Conservation (phyloP, 1,139 yeast genomes). For the Protomyces lactucae-debilis region DNA sequence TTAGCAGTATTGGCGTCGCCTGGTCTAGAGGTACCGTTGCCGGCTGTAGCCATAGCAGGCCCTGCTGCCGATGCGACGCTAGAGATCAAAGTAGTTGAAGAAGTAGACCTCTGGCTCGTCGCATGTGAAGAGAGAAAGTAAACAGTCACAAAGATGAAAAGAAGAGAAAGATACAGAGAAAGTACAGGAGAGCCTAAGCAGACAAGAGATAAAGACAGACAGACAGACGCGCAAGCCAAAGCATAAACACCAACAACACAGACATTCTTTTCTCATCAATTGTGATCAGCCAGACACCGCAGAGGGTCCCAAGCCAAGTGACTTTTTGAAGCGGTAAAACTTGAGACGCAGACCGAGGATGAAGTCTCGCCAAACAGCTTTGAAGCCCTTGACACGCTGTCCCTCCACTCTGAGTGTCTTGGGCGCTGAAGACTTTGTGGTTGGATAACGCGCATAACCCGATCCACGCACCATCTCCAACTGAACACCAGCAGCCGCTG, state of each 20-base stretch:
- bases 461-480: slow-evolving; percentile 8
- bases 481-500: slow-evolving; percentile 8
- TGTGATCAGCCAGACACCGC: background rate
- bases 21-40: too few species aligned
- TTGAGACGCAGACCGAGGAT: slow-evolving; percentile 14
- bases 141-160: background rate
- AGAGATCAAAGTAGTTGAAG: too few species aligned
- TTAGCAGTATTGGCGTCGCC: too few species aligned
- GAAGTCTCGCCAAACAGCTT: slow-evolving; percentile 26
- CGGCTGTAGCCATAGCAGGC: too few species aligned
- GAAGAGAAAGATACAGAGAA: background rate
- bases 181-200: background rate
- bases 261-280: background rate
- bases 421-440: slow-evolving; percentile 11
- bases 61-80: too few species aligned
- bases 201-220: background rate
- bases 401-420: slow-evolving; percentile 19
- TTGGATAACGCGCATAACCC: slow-evolving; percentile 24
- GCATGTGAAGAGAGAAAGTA: background rate
- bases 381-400: slow-evolving; percentile 24
- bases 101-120: too few species aligned
- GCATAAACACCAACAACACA: background rate
- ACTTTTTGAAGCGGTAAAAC: slow-evolving; percentile 15
- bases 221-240: background rate
- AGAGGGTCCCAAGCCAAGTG: background rate